Evolutionary conservation across 2,329 filamentous ascomycete species (phyloP).

Genomic region (Biscogniauxia mediterranea): DNA sequence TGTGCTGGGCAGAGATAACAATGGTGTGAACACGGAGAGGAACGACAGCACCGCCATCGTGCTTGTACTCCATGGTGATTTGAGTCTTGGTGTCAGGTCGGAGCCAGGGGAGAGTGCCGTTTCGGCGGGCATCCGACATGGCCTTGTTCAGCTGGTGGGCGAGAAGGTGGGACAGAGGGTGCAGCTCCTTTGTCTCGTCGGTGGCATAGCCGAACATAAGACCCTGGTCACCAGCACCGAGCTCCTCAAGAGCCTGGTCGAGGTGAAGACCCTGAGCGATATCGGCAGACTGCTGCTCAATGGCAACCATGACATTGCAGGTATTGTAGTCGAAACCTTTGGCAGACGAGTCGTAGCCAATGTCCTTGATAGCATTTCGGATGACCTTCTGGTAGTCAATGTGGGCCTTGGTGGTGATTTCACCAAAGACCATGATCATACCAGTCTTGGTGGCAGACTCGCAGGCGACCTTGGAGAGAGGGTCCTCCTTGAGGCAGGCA

Average conservation of each 20-base stretch:
- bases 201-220: slow-evolving; percentile 99
- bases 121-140: slow-evolving; percentile 85
- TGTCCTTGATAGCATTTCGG: slow-evolving; percentile 93
- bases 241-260: slow-evolving; percentile 93
- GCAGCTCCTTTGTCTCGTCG: slow-evolving; percentile 96
- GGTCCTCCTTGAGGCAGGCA: slow-evolving; percentile 91
- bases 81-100: slow-evolving; percentile 99
- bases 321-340: slow-evolving; percentile 99
- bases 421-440: slow-evolving; percentile 98
- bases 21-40: slow-evolving; percentile 93
- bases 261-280: slow-evolving; percentile 99
- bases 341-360: slow-evolving; percentile 92
- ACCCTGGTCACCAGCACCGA: slow-evolving; percentile 98
- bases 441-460: slow-evolving; percentile 99
- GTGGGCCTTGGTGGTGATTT: slow-evolving; percentile 94
- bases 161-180: slow-evolving; percentile 89
- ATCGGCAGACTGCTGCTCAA: slow-evolving; percentile 98
- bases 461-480: slow-evolving; percentile 97
- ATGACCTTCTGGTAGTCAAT: slow-evolving; percentile 99
- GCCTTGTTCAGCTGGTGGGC: slow-evolving; percentile 96
- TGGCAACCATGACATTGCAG: slow-evolving; percentile 95
- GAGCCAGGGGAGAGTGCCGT: slow-evolving; percentile 89
- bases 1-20: slow-evolving; percentile 95
- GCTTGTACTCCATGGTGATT: slow-evolving; percentile 97
- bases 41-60: slow-evolving; percentile 90